Evolutionary conservation across 331 rosid genomes (phyloP).

Genomic region (Acacia pycnantha): DNA sequence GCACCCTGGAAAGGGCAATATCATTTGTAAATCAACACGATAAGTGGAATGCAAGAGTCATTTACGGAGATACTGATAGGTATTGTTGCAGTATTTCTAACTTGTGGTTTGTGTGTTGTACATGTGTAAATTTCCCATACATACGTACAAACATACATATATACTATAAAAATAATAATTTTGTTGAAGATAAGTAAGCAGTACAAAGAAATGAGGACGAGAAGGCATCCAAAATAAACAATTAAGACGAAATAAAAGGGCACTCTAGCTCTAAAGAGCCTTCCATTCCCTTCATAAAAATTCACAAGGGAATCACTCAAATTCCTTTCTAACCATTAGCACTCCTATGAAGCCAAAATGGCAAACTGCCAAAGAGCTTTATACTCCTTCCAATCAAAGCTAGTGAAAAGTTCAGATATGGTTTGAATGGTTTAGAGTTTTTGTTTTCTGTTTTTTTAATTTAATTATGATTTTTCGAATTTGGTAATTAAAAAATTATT

Average conservation of each 20-base stretch:
- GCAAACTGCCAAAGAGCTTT: background rate
- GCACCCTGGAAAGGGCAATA: conserved; percentile 86
- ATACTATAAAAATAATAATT: background rate
- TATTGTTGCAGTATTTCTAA: conserved; percentile 29
- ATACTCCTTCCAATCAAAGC: background rate
- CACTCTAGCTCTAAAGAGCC: background rate
- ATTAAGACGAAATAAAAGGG: background rate
- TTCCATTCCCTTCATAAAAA: background rate
- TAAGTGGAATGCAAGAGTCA: conserved; percentile 85
- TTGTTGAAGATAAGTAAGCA: background rate
- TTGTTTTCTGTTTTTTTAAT: background rate
- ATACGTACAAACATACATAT: background rate
- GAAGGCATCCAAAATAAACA: background rate
- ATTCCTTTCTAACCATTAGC: background rate
- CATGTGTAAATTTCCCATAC: background rate
- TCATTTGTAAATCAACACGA: conserved; percentile 78
- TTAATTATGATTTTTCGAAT: background rate
- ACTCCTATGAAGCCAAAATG: background rate
- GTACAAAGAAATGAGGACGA: background rate
- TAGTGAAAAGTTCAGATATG: background rate
- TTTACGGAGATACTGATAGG: conserved; percentile 99
- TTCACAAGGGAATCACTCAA: background rate
- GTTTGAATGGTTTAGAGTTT: background rate
- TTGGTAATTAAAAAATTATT: background rate
- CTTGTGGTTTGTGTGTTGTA: background rate